These are phyloP conservation scores for Fusarium multiceps DNA, from an alignment of 2,329 filamentous ascomycete genomes.

Conservation along the genomic window DNA sequence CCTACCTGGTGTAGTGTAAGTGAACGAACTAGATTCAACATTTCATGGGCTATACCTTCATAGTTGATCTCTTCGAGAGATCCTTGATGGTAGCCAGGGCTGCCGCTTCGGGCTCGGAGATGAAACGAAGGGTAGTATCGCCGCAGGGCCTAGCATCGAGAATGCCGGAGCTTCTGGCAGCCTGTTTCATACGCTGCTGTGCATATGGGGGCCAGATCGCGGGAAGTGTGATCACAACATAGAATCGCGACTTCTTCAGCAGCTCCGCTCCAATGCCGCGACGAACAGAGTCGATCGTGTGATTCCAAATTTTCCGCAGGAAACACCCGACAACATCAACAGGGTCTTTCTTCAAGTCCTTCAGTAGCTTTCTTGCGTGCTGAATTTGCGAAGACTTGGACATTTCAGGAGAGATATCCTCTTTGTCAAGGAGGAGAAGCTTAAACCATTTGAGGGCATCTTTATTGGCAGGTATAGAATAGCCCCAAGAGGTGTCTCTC, in stretches of 20 bases:
- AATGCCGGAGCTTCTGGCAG: conserved; percentile 51
- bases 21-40: not conserved
- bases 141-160: conserved; percentile 42
- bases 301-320: conserved; percentile 50
- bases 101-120: conserved; percentile 60
- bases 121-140: conserved; percentile 49
- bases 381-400: conserved; percentile 36
- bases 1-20: conserved; percentile 10
- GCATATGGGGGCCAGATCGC: conserved; percentile 59
- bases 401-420: conserved; percentile 45
- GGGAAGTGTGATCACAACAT: conserved; percentile 56
- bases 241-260: conserved; percentile 44
- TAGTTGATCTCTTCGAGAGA: conserved; percentile 33
- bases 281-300: conserved; percentile 44
- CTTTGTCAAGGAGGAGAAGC: conserved; percentile 51
- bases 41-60: conserved; percentile 29
- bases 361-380: not conserved
- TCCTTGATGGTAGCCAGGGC: conserved; percentile 53
- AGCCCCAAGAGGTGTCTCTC: conserved; percentile 46
- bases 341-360: conserved; percentile 26
- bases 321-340: conserved; percentile 49
- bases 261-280: conserved; percentile 14
- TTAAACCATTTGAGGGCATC: conserved; percentile 56
- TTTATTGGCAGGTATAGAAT: conserved; percentile 38
- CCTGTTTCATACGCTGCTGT: conserved; percentile 51